phyloP scores from a whole-genome alignment of 2,329 filamentous ascomycete species.

The Colletotrichum cuscutae region DNA sequence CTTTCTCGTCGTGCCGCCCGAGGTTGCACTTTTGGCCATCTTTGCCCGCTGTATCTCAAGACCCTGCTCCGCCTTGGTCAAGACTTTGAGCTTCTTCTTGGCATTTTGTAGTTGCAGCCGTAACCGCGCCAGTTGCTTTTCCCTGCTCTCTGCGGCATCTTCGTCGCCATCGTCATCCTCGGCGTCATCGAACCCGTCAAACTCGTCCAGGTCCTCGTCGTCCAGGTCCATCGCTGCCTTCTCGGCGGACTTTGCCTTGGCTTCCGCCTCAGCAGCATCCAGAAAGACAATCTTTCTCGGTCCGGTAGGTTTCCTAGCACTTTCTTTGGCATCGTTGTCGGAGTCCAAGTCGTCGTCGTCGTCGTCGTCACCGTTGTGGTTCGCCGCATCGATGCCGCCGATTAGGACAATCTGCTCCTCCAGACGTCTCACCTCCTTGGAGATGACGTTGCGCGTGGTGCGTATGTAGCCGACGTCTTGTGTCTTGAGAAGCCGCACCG shows the following conservation, averaged over 20 bases:
- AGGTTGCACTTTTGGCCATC: slow-evolving; percentile 74
- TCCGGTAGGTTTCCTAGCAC: slow-evolving; percentile 41
- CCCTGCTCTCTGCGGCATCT: slow-evolving; percentile 50
- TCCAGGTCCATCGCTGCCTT: slow-evolving; percentile 43
- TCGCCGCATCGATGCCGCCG: slow-evolving; percentile 43
- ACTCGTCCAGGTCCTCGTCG: slow-evolving; percentile 41
- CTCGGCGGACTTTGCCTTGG: slow-evolving; percentile 45
- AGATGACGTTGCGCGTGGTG: slow-evolving; percentile 68
- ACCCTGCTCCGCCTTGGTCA: slow-evolving; percentile 66
- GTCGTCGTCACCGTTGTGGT: slow-evolving; percentile 48
- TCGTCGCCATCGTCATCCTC: slow-evolving; percentile 39
- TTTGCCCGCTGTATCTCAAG: slow-evolving; percentile 69
- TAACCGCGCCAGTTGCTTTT: slow-evolving; percentile 56
- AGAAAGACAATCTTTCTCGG: slow-evolving; percentile 65
- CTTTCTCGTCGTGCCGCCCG: slow-evolving; percentile 66
- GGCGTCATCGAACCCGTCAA: slow-evolving; percentile 37
- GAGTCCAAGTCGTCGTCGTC: slow-evolving; percentile 37
- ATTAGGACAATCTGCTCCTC: slow-evolving; percentile 64
- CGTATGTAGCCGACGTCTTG: slow-evolving; percentile 75
- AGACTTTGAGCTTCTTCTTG: slow-evolving; percentile 63
- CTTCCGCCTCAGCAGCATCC: slow-evolving; percentile 51
- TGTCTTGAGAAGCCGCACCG: slow-evolving; percentile 73
- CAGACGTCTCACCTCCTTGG: slow-evolving; percentile 66
- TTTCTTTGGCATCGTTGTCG: slow-evolving; percentile 45
- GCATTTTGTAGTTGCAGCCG: slow-evolving; percentile 59